A percentile compares a stretch with the other conserved stretches of the same genome.
Conservation (phyloP, 1,139 yeast species). For the Candida pseudoviswanathii region DNA sequence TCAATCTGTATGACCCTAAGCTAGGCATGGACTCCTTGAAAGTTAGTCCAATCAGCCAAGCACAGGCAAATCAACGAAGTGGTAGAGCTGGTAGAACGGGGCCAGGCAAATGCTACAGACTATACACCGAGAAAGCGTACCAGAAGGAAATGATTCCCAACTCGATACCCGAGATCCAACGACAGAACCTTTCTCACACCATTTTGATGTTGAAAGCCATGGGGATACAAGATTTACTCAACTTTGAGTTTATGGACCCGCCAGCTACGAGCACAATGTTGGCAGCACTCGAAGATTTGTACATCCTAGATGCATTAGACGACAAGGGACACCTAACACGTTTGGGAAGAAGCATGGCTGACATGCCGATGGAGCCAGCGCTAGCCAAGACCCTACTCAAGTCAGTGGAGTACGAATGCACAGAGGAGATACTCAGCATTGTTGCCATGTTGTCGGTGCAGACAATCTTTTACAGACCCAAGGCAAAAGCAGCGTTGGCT, state of each 20-base stretch:
- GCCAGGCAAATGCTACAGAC: conserved; percentile 76
- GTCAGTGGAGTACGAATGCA: conserved; percentile 73
- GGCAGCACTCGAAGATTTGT: conserved; percentile 81
- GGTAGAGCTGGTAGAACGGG: conserved; percentile 91
- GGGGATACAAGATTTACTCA: conserved; percentile 82
- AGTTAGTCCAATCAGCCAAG: conserved; percentile 85
- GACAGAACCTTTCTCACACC: conserved; percentile 85
- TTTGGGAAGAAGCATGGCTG: conserved; percentile 83
- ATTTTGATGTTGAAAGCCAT: conserved; percentile 89
- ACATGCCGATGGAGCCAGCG: conserved; percentile 95
- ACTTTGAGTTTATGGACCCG: conserved; percentile 93
- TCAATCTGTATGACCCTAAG: conserved; percentile 95
- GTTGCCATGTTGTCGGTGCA: conserved; percentile 93
- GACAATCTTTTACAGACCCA: conserved; percentile 81
- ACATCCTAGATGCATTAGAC: conserved; percentile 80
- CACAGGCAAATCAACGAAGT: conserved; percentile 80
- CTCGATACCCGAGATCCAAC: conserved; percentile 88
- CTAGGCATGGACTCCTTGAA: conserved; percentile 91
- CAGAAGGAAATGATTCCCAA: conserved; percentile 79
- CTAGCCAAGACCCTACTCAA: conserved; percentile 78
- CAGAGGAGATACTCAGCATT: conserved; percentile 81
- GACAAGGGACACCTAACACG: conserved; percentile 73
- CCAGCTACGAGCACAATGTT: conserved; percentile 79
- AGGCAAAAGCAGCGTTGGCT: conserved; percentile 71
- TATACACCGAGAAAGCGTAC: conserved; percentile 71